Conservation (phyloP, 495 filamentous ascomycete species). For the Emericellopsis terricola region DNA sequence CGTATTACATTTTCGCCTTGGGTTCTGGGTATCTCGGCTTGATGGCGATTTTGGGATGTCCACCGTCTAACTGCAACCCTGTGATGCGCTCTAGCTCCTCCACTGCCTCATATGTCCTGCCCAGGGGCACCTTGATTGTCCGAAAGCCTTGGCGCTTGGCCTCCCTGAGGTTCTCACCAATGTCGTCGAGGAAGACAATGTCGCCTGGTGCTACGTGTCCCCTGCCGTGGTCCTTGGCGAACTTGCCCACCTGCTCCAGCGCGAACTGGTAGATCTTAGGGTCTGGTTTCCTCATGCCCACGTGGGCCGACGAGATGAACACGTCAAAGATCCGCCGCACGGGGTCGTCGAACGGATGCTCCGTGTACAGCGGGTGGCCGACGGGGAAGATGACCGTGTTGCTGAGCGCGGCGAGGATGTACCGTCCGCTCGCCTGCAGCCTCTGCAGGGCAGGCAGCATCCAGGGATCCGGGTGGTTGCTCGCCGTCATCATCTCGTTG, state of each 20-base stretch:
- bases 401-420: slow-evolving; percentile 63
- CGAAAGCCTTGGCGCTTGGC: slow-evolving; percentile 58
- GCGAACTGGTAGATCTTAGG: slow-evolving; percentile 62
- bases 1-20: slow-evolving; percentile 1
- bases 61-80: slow-evolving; percentile 24
- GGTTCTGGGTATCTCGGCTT: slow-evolving; percentile 9
- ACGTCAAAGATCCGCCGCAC: slow-evolving; percentile 54
- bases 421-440: slow-evolving; percentile 41
- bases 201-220: slow-evolving; percentile 39
- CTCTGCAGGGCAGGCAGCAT: slow-evolving; percentile 73
- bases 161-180: slow-evolving; percentile 78
- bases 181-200: slow-evolving; percentile 85
- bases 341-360: slow-evolving; percentile 22
- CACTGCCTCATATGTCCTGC: slow-evolving; percentile 56
- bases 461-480: slow-evolving; percentile 56
- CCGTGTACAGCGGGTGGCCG: slow-evolving; percentile 34
- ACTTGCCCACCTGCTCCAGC: slow-evolving; percentile 40
- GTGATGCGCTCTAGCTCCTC: slow-evolving; percentile 32
- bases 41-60: slow-evolving; percentile 24
- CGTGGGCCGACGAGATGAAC: slow-evolving; percentile 68
- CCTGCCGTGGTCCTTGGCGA: slow-evolving; percentile 34
- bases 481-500: slow-evolving; percentile 77
- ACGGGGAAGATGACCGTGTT: slow-evolving; percentile 76
- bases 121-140: slow-evolving; percentile 71
- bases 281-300: slow-evolving; percentile 79